Evolutionary conservation across 768 basidiomycete genomes (phyloP), one percentile per base, ranked within the genome.

Genomic region (Dictyophora rubrovolvata): DNA sequence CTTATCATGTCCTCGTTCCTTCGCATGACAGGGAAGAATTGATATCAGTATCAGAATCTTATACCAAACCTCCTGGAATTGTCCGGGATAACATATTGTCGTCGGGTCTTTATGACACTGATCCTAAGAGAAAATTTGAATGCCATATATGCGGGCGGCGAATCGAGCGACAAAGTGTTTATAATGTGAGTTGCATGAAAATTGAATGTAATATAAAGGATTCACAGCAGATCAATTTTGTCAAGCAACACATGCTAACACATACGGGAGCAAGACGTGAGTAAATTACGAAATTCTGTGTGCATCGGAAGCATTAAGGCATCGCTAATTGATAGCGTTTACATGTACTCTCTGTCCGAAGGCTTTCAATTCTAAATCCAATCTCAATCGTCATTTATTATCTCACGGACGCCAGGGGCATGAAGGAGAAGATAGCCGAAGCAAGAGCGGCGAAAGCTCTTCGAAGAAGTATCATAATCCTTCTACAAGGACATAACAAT

Each of bases 331-430:
- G 7, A 20, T n/a, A 59, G 57, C 57, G 2, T 33, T 42, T 33
- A 42, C 21, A n/a, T 59, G 57, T 37, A 23, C 49, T 22, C 21
- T 35, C 33, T 59, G 57, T 36, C 49, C 49, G 6, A 59, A 59
- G 33, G 17, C 57, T 18, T 59, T 59, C 57, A 59, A 59, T 48
- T 59, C 57, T 14, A 59, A 59, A 51, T 59, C 57, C 2, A 59
- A 59, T 37, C 28, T 59, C 10, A 59, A 59, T 33, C 48, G 57
- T 16, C 57, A 59, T 36, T 14, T 36, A 42, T 36, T 28, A 12
- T 42, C 57, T 33, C 57, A 59, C 36, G 53, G 53, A 10, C 18
- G n/a, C 54, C 21, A 42, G n/a, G 28, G 33, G 11, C 12, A 18
- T 12, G 28, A 21, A 11, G 28, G 34, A 28, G 57, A 59, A 36